Conservation (phyloP, 2,329 filamentous ascomycete species). For the Fusarium sp. region DNA sequence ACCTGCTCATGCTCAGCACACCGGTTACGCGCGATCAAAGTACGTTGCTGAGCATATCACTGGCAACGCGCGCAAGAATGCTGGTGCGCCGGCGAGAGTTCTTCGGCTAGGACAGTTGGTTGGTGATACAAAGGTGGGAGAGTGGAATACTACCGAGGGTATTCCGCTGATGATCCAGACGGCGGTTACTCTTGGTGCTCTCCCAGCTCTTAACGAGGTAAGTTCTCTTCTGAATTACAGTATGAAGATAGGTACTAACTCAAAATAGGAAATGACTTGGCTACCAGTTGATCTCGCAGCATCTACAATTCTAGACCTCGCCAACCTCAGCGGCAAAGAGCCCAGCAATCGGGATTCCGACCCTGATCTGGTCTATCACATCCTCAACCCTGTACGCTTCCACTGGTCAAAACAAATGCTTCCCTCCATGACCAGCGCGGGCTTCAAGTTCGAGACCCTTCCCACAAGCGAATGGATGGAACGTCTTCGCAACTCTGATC, state of each 20-base stretch:
- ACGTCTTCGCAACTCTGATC: constrained; percentile 59
- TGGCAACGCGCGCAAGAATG: constrained; percentile 50
- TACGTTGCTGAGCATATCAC: constrained; percentile 58
- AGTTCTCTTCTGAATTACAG: neutral
- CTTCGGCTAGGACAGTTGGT: constrained; percentile 66
- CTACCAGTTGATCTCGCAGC: constrained; percentile 40
- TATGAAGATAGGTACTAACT: neutral
- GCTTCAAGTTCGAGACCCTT: constrained; percentile 63
- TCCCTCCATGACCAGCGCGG: constrained; percentile 60
- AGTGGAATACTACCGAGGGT: constrained; percentile 67
- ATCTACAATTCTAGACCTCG: constrained; percentile 33
- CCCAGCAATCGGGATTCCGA: constrained; percentile 8
- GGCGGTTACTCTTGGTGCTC: constrained; percentile 60
- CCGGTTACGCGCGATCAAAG: constrained; percentile 61
- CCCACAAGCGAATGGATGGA: constrained; percentile 61
- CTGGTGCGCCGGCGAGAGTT: constrained; percentile 51
- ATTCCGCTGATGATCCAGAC: constrained; percentile 68
- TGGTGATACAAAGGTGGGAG: constrained; percentile 61
- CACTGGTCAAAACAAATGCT: constrained; percentile 67
- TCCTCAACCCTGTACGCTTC: constrained; percentile 52
- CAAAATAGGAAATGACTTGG: constrained; percentile 41
- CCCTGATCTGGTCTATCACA: constrained; percentile 40
- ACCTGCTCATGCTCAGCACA: constrained; percentile 57
- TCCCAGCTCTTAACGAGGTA: constrained; percentile 63
- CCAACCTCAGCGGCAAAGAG: constrained; percentile 5